Percentiles rank a stretch among this genome's conserved stretches.
Evolutionary conservation across 2,329 filamentous ascomycete genomes (phyloP).

Genomic region (Cryphonectria radicalis): DNA sequence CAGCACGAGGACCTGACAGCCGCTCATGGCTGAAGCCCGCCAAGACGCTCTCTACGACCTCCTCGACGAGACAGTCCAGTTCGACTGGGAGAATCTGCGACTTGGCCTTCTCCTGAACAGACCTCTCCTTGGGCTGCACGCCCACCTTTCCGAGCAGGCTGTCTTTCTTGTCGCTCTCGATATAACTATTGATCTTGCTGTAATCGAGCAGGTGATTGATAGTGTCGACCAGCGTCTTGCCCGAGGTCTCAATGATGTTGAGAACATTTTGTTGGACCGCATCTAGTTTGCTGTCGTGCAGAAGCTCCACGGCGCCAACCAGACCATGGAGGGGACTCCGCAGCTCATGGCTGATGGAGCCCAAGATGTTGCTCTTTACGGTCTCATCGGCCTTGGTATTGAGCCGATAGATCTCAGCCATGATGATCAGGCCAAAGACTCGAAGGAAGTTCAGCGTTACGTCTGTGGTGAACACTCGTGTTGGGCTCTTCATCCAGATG

Average conservation of each 20-base stretch:
- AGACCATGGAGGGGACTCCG: constrained; percentile 65
- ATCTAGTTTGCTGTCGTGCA: constrained; percentile 55
- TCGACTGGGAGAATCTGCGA: constrained; percentile 35
- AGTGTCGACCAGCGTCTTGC: constrained; percentile 56
- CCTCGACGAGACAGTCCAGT: constrained; percentile 48
- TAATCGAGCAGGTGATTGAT: constrained; percentile 59
- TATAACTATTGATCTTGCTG: constrained; percentile 55
- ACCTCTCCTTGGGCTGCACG: constrained; percentile 24
- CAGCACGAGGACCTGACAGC: constrained; percentile 19
- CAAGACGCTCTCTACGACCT: constrained; percentile 52
- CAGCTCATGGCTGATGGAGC: constrained; percentile 65
- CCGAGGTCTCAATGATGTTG: constrained; percentile 55
- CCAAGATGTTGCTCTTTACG: constrained; percentile 62
- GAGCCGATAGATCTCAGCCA: constrained; percentile 58
- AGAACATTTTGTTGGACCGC: constrained; percentile 52
- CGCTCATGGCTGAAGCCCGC: constrained; percentile 48
- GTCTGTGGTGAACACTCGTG: constrained; percentile 48
- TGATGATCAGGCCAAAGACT: constrained; percentile 58
- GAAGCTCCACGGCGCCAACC: constrained; percentile 56
- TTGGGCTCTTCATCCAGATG: constrained; percentile 50
- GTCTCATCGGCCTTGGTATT: constrained; percentile 44
- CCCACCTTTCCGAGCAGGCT: constrained; percentile 26
- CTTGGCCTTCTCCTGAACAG: neutral
- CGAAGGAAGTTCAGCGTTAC: constrained; percentile 56
- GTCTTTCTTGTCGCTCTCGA: constrained; percentile 29